A percentile compares a stretch with the other conserved stretches of the same genome.
Conservation (phyloP, 371 early-diverging fungal species). For the Capillidium heterosporum region DNA sequence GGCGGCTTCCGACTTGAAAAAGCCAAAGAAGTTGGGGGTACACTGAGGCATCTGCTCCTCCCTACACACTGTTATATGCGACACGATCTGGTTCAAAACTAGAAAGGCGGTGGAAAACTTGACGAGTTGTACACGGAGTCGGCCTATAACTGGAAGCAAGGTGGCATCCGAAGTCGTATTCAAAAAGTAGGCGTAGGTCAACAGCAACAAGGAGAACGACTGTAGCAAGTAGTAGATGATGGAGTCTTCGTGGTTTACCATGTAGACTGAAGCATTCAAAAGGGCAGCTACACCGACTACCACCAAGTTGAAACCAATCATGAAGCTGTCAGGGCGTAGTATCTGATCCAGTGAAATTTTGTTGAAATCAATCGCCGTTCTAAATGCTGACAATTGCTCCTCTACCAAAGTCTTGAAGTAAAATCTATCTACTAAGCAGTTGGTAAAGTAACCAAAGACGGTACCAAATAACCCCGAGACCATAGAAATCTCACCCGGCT, state of each 20-base stretch:
- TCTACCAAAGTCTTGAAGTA: too few species aligned
- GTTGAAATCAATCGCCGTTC: not conserved
- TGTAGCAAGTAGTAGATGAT: not conserved
- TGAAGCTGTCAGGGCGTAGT: not conserved
- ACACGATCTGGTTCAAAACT: constrained; percentile 32
- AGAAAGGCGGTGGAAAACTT: constrained; percentile 21
- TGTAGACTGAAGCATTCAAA: not conserved
- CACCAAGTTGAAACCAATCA: not conserved
- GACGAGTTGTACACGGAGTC: constrained; percentile 14
- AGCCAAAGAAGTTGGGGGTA: constrained; percentile 37
- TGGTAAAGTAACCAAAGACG: constrained; percentile 9
- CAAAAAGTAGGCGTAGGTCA: not conserved
- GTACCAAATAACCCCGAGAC: constrained; percentile 3
- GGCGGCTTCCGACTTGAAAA: constrained; percentile 11
- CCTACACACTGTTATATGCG: constrained; percentile 60
- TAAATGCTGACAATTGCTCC: constrained; percentile 16
- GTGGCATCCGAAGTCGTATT: constrained; percentile 4
- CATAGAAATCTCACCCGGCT: not conserved
- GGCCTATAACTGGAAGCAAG: too few species aligned
- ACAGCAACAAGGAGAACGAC: not conserved
- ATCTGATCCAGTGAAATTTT: not conserved
- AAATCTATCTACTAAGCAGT: constrained; percentile 1
- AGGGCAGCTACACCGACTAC: not conserved
- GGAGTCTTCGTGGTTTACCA: not conserved
- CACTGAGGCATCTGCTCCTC: constrained; percentile 72